Percentiles rank a stretch among this genome's conserved stretches.
These are phyloP conservation scores for Chlamydomonas schloesseri DNA, from an alignment of 139 green algal genomes.

Conservation along the genomic window DNA sequence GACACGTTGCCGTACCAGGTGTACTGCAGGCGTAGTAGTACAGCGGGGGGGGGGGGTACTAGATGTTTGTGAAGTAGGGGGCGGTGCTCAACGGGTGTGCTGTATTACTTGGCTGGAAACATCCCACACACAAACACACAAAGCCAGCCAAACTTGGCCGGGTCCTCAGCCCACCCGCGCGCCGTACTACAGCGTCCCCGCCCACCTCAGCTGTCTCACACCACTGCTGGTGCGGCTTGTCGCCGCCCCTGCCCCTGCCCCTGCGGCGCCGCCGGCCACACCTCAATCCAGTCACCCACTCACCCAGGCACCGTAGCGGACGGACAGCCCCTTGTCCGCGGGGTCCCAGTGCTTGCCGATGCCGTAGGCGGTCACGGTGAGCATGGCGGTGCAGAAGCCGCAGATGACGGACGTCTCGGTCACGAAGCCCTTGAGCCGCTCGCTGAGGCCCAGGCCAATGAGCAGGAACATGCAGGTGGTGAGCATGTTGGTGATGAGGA, in stretches of 20 bases:
- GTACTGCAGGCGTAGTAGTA: slow-evolving; percentile 35
- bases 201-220: too few species aligned
- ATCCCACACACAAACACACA: too few species aligned
- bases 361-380: slow-evolving; percentile 47
- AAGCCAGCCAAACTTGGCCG: too few species aligned
- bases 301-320: slow-evolving; percentile 36
- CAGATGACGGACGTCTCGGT: slow-evolving; percentile 45
- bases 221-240: too few species aligned
- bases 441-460: slow-evolving; percentile 55
- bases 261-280: neutral
- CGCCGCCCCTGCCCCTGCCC: neutral
- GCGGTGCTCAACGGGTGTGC: too few species aligned
- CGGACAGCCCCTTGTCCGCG: slow-evolving; percentile 2
- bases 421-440: slow-evolving; percentile 29
- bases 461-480: slow-evolving; percentile 76
- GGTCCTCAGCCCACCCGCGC: too few species aligned
- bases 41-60: too few species aligned
- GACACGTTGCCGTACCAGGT: slow-evolving; percentile 48
- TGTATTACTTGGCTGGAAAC: too few species aligned
- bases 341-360: slow-evolving; percentile 37
- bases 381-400: slow-evolving; percentile 34
- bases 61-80: too few species aligned
- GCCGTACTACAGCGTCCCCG: too few species aligned
- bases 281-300: too few species aligned
- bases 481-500: slow-evolving; percentile 87